Evolutionary conservation across 2,329 filamentous ascomycete genomes (phyloP).

Genomic region (Dothidotthia symphoricarpi): DNA sequence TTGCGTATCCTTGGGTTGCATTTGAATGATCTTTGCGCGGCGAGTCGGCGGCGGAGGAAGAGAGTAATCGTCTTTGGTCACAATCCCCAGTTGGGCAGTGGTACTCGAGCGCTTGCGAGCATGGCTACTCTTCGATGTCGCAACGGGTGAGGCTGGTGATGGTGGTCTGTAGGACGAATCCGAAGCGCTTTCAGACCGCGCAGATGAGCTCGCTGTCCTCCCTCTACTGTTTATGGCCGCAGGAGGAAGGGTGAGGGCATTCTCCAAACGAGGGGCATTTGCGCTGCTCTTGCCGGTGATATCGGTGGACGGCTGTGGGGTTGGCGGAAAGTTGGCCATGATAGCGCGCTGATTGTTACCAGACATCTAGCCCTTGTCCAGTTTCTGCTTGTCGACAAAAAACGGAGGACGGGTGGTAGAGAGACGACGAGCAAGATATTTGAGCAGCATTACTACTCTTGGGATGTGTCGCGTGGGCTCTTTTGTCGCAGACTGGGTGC

Average conservation of each 20-base stretch:
- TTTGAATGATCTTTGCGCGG: slow-evolving; percentile 95
- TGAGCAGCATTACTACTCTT: slow-evolving; percentile 20
- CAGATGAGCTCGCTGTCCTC: slow-evolving; percentile 47
- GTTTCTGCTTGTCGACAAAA: slow-evolving; percentile 4
- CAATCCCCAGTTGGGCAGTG: slow-evolving; percentile 31
- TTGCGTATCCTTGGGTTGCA: slow-evolving; percentile 65
- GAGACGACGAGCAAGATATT: slow-evolving; percentile 7
- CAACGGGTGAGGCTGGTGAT: slow-evolving; percentile 42
- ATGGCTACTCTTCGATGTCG: slow-evolving; percentile 31
- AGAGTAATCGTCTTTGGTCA: slow-evolving; percentile 65
- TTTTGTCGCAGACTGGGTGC: slow-evolving; percentile 21
- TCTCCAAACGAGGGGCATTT: slow-evolving; percentile 61
- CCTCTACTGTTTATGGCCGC: slow-evolving; percentile 61
- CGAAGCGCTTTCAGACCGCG: slow-evolving; percentile 49
- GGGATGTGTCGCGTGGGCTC: slow-evolving; percentile 33
- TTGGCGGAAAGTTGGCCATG: slow-evolving; percentile 70
- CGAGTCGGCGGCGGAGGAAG: slow-evolving; percentile 90
- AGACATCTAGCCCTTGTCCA: slow-evolving; percentile 9
- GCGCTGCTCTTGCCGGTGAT: slow-evolving; percentile 69
- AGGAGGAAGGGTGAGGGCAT: slow-evolving; percentile 72
- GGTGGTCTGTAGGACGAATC: slow-evolving; percentile 54
- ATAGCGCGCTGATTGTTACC: slow-evolving; percentile 24
- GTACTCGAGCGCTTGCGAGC: slow-evolving; percentile 35
- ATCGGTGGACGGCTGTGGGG: slow-evolving; percentile 76
- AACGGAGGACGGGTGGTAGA: slow-evolving; percentile 11